phyloP scores from a whole-genome alignment of 2,329 filamentous ascomycete genomes.

The Penicillium sp. region DNA sequence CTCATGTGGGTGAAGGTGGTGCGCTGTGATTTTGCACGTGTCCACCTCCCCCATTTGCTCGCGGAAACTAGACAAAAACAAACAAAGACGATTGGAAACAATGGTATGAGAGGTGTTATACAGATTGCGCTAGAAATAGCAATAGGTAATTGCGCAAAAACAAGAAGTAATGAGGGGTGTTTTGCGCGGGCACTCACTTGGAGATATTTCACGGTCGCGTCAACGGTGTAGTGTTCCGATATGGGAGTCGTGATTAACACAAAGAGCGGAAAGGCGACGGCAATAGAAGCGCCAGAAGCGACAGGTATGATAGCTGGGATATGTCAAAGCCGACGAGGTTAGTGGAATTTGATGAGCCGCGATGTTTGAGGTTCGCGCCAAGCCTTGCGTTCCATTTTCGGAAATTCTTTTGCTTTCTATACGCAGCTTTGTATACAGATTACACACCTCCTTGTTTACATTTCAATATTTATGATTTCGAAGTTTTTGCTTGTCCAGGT shows the following conservation, averaged over 20 bases:
- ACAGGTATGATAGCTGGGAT: neutral
- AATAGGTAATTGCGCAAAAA: neutral
- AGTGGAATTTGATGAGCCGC: conserved; percentile 6
- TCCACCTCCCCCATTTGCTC: neutral
- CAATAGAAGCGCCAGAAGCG: neutral
- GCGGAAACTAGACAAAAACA: neutral
- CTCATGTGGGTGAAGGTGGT: neutral
- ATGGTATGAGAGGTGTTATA: neutral
- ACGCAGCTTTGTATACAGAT: neutral
- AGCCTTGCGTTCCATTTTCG: conserved; percentile 21
- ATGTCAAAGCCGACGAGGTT: conserved; percentile 4
- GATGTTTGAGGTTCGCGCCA: conserved; percentile 24
- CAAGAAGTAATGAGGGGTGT: conserved; percentile 12
- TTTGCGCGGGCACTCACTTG: conserved; percentile 18
- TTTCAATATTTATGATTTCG: neutral
- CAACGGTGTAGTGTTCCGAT: neutral
- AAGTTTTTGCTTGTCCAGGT: neutral
- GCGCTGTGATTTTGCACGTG: conserved; percentile 12
- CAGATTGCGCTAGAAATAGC: neutral
- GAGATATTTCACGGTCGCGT: neutral
- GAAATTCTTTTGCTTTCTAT: conserved; percentile 13
- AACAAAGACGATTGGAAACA: neutral
- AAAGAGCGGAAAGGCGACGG: conserved; percentile 3
- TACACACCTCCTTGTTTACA: neutral
- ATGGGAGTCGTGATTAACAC: neutral